Percentiles rank a stretch among this genome's conserved stretches.
phyloP scores from a whole-genome alignment of 225 moss, liverwort and hornwort genomes.

The Takakia lepidozioides region DNA sequence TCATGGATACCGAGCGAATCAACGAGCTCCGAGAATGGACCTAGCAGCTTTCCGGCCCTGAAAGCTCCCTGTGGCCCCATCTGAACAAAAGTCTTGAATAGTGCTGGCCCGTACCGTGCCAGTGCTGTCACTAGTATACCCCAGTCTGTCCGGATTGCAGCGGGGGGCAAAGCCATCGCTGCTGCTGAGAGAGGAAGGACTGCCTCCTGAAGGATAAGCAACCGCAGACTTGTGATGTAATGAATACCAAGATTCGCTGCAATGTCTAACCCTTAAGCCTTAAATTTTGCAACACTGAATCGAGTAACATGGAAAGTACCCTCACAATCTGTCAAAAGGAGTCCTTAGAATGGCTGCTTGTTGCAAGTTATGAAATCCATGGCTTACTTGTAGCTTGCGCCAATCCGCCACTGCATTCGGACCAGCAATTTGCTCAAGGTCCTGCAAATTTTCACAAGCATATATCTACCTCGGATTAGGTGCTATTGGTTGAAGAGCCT shows the following conservation, averaged over 20 bases:
- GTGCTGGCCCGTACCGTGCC: slow-evolving; percentile 59
- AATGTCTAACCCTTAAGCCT: no score
- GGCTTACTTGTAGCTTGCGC: slow-evolving; percentile 74
- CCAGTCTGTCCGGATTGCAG: slow-evolving; percentile 80
- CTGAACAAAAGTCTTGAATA: slow-evolving; percentile 47
- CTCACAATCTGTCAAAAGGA: not conserved
- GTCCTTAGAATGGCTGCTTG: no score
- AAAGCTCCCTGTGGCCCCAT: slow-evolving; percentile 58
- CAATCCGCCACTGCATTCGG: slow-evolving; percentile 76
- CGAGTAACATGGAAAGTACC: not conserved
- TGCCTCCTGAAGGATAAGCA: no score
- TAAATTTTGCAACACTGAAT: no score
- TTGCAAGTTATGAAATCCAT: not conserved
- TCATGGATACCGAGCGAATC: slow-evolving; percentile 59
- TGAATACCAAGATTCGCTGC: no score
- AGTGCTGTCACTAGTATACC: slow-evolving; percentile 69
- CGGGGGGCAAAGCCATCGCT: slow-evolving; percentile 89
- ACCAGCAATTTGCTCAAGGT: slow-evolving; percentile 65
- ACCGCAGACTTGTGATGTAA: no score
- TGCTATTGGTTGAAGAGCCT: no score
- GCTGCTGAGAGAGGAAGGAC: slow-evolving; percentile 70
- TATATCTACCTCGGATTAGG: not conserved
- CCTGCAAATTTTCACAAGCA: slow-evolving; percentile 26
- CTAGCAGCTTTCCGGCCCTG: slow-evolving; percentile 62
- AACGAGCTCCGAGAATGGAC: slow-evolving; percentile 78